These are phyloP conservation scores for Trichoderma sp. DNA, from an alignment of 2,329 filamentous ascomycete species.

Conservation along the genomic window DNA sequence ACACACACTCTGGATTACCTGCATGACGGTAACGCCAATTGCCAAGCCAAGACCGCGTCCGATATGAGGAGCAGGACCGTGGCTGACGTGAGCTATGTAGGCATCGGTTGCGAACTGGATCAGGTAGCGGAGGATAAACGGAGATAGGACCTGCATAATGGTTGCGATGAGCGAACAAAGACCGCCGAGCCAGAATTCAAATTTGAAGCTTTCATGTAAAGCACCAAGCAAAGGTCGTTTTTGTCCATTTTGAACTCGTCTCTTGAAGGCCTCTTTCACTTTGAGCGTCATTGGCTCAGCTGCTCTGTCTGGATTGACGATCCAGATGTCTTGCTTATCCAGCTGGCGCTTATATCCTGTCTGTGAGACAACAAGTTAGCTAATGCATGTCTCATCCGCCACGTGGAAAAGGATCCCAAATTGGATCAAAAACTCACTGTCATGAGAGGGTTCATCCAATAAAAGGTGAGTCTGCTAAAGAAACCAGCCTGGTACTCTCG, in stretches of 20 bases:
- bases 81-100: conserved; percentile 59
- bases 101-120: conserved; percentile 83
- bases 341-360: conserved; percentile 82
- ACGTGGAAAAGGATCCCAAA: not conserved
- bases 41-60: conserved; percentile 78
- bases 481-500: conserved; percentile 72
- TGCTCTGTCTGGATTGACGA: conserved; percentile 76
- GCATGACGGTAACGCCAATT: conserved; percentile 81
- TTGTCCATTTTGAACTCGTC: conserved; percentile 63
- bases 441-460: conserved; percentile 92
- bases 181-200: conserved; percentile 84
- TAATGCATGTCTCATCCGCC: not conserved
- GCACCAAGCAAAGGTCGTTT: conserved; percentile 76
- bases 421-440: conserved; percentile 46
- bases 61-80: conserved; percentile 61
- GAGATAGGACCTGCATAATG: conserved; percentile 75
- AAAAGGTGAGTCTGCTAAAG: conserved; percentile 74
- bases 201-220: conserved; percentile 80
- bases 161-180: conserved; percentile 70
- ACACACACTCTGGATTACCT: conserved; percentile 74
- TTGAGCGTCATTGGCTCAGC: conserved; percentile 67
- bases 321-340: conserved; percentile 82
- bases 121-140: conserved; percentile 80
- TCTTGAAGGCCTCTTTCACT: conserved; percentile 66
- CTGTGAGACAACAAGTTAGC: conserved; percentile 38